Evolutionary conservation across 805 yeast species (phyloP).

Genomic region (Candida suzukii): DNA sequence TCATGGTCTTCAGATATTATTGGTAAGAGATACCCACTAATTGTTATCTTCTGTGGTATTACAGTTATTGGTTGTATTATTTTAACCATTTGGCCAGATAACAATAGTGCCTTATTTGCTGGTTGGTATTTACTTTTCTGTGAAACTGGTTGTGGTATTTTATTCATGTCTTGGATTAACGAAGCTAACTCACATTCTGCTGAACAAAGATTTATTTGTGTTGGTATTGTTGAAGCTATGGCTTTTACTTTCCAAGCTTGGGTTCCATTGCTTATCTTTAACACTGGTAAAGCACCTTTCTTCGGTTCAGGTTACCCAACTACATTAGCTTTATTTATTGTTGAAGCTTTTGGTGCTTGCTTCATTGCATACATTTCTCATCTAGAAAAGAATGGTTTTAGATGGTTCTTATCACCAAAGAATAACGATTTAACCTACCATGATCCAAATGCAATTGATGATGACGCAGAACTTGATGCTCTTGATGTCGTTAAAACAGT

Average conservation of each 20-base stretch:
- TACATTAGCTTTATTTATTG: conserved; percentile 10
- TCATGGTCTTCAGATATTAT: conserved; percentile 23
- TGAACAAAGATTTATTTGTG: conserved; percentile 18
- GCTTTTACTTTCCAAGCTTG: conserved; percentile 27
- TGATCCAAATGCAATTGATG: conserved; percentile 1
- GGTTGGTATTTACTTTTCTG: conserved; percentile 17
- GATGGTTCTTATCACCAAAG: conserved; percentile 9
- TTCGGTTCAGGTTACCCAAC: conserved; percentile 25
- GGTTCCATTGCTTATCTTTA: conserved; percentile 26
- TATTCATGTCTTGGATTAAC: conserved; percentile 22
- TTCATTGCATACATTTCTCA: conserved; percentile 8
- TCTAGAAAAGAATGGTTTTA: conserved; percentile 5
- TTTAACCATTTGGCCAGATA: conserved; percentile 12
- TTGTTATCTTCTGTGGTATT: conserved; percentile 11
- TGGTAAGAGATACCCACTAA: conserved; percentile 22
- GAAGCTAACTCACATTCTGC: conserved; percentile 20
- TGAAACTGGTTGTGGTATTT: conserved; percentile 15
- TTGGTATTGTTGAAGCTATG: conserved; percentile 25
- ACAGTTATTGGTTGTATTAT: conserved; percentile 14
- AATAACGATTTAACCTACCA: conserved; percentile 6
- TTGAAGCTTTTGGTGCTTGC: conserved; percentile 9
- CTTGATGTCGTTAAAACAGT: background rate
- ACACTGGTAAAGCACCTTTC: conserved; percentile 27
- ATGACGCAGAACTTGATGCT: background rate
- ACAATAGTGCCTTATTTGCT: conserved; percentile 15